A percentile compares a stretch with the other conserved stretches of the same genome.
phyloP scores from a whole-genome alignment of 768 basidiomycete genomes.

The Lentinula lateritia region DNA sequence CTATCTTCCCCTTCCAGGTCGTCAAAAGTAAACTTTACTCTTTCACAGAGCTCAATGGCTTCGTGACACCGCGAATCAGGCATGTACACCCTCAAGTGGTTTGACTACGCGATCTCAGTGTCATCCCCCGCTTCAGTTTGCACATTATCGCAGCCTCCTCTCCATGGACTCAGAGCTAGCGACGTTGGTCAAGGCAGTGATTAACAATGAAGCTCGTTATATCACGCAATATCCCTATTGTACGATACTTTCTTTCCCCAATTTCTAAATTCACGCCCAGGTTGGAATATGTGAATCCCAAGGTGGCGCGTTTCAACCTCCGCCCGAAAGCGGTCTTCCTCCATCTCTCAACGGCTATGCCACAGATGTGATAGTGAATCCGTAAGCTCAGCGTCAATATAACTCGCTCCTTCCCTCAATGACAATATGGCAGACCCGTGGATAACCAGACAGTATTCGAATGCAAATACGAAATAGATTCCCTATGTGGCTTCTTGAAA shows the following conservation, averaged over 20 bases:
- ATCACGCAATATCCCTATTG: constrained; percentile 73
- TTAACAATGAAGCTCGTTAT: constrained; percentile 75
- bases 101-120: not conserved
- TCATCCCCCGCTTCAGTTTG: constrained; percentile 42
- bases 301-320: constrained; percentile 76
- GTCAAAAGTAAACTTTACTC: not conserved
- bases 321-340: constrained; percentile 63
- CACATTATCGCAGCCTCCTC: constrained; percentile 60
- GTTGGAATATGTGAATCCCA: not conserved
- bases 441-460: constrained; percentile 70
- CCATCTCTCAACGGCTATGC: constrained; percentile 68
- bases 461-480: constrained; percentile 86
- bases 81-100: constrained; percentile 16
- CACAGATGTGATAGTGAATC: constrained; percentile 63
- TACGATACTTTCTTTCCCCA: constrained; percentile 12
- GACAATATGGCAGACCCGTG: constrained; percentile 44
- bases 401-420: not conserved
- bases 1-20: not conserved
- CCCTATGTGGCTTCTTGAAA: constrained; percentile 74
- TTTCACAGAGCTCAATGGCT: constrained; percentile 65
- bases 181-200: constrained; percentile 70
- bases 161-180: constrained; percentile 52
- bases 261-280: not conserved
- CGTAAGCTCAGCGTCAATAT: constrained; percentile 36
- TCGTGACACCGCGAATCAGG: constrained; percentile 78